Evolutionary conservation across 1,284 basidiomycete species (phyloP).

Genomic region (Heterobasidion occidentale): DNA sequence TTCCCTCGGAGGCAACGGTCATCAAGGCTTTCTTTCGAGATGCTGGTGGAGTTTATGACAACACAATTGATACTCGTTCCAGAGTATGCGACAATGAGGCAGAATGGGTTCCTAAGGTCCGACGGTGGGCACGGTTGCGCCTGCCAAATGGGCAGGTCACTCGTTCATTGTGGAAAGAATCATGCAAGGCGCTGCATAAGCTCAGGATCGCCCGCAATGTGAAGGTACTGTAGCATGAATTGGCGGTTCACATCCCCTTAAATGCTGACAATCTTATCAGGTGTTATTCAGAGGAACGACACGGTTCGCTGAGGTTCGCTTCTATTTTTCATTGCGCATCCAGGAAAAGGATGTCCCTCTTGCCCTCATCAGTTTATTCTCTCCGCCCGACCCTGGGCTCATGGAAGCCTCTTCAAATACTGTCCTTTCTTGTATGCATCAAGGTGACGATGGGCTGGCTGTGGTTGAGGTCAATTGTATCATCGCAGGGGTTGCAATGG

Average conservation of each 20-base stretch:
- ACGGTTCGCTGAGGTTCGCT: constrained; percentile 18
- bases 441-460: constrained; percentile 7
- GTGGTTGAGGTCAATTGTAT: constrained; percentile 15
- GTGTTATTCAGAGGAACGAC: constrained; percentile 2
- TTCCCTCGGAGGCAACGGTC: not conserved
- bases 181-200: not conserved
- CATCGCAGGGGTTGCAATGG: constrained; percentile 21
- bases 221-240: constrained; percentile 8
- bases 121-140: constrained; percentile 17
- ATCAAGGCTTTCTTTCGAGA: not conserved
- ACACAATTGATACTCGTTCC: not conserved
- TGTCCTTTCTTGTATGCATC: constrained; percentile 15
- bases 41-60: too few species aligned
- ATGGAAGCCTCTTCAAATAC: constrained; percentile 13
- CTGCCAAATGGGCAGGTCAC: constrained; percentile 23
- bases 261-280: constrained; percentile 1
- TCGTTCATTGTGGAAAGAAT: constrained; percentile 18
- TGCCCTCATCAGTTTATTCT: not conserved
- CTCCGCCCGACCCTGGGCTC: constrained; percentile 11
- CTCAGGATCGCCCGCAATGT: constrained; percentile 16
- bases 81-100: not conserved
- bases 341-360: not conserved
- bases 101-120: not conserved
- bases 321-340: constrained; percentile 13
- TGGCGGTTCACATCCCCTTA: not conserved